phyloP scores from a whole-genome alignment of 2,329 filamentous ascomycete genomes.

The Alternaria brassicae region DNA sequence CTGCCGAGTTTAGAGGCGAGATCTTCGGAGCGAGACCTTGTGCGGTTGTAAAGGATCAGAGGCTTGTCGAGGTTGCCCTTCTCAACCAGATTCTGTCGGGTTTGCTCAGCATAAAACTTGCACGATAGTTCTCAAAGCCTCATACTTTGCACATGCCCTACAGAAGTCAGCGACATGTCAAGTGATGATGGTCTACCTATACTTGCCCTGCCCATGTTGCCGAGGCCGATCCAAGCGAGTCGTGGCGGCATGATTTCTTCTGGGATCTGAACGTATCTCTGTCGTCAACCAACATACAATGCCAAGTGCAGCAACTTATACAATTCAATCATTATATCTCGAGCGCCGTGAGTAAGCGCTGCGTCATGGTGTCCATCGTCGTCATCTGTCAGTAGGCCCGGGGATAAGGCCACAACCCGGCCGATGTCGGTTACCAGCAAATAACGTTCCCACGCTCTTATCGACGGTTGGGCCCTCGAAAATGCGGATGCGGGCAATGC shows the following conservation, averaged over 20 bases:
- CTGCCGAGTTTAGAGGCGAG: constrained; percentile 66
- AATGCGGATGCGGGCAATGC: constrained; percentile 12
- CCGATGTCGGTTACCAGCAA: constrained; percentile 25
- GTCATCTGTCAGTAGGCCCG: constrained; percentile 1
- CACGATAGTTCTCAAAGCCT: too few relatives aligned
- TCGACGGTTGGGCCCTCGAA: constrained; percentile 4
- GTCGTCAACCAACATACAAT: background rate
- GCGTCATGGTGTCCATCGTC: constrained; percentile 8
- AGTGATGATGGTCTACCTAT: constrained; percentile 12
- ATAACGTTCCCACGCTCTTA: constrained; percentile 21
- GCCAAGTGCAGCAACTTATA: constrained; percentile 1
- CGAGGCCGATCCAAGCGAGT: constrained; percentile 81
- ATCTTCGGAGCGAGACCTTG: constrained; percentile 68
- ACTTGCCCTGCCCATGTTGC: constrained; percentile 83
- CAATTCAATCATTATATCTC: background rate
- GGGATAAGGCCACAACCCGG: constrained; percentile 8
- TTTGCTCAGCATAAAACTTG: background rate
- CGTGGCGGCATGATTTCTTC: constrained; percentile 53
- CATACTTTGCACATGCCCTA: constrained; percentile 73
- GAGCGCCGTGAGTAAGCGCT: background rate
- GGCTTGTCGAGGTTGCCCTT: constrained; percentile 77
- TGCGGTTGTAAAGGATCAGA: constrained; percentile 82
- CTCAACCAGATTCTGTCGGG: constrained; percentile 72
- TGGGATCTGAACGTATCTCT: constrained; percentile 1
- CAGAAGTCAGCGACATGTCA: constrained; percentile 7